A percentile compares a stretch with the other conserved stretches of the same genome.
Conservation (phyloP, 306 rosid species). For the Benincasa hispida region DNA sequence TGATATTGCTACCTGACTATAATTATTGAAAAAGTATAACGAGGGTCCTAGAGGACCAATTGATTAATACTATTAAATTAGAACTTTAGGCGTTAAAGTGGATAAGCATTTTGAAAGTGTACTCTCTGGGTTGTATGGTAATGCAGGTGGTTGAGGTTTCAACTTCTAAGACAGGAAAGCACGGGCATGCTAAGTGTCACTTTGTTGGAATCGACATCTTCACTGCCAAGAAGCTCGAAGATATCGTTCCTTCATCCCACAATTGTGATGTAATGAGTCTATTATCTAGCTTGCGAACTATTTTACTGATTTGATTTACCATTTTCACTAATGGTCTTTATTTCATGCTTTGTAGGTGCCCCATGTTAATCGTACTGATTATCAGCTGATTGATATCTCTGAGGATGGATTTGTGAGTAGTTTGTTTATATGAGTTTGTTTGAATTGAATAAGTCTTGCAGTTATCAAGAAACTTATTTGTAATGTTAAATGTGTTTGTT, state of each 20-base stretch:
- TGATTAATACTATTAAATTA: neutral
- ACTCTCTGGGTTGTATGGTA: neutral
- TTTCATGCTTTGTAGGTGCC: slow-evolving; percentile 38
- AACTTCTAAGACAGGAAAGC: slow-evolving; percentile 84
- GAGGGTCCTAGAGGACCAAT: neutral
- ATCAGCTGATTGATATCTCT: slow-evolving; percentile 76
- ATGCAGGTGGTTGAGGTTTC: slow-evolving; percentile 83
- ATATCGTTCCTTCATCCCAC: slow-evolving; percentile 84
- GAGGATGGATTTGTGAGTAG: slow-evolving; percentile 73
- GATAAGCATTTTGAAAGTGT: neutral
- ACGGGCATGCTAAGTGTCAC: slow-evolving; percentile 89
- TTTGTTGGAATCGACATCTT: slow-evolving; percentile 77
- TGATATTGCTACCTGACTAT: neutral
- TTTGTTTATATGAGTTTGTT: neutral
- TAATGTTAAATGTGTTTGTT: neutral
- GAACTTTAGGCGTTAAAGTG: neutral
- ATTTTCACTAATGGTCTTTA: neutral
- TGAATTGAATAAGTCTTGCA: neutral
- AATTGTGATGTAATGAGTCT: slow-evolving; percentile 58
- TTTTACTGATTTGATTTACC: neutral
- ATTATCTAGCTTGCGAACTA: neutral
- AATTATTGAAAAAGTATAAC: neutral
- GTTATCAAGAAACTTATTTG: neutral
- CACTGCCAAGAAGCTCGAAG: slow-evolving; percentile 71
- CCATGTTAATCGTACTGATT: slow-evolving; percentile 74